Conservation (phyloP, 1,284 basidiomycete species). For the Mrakiaceae sp. region DNA sequence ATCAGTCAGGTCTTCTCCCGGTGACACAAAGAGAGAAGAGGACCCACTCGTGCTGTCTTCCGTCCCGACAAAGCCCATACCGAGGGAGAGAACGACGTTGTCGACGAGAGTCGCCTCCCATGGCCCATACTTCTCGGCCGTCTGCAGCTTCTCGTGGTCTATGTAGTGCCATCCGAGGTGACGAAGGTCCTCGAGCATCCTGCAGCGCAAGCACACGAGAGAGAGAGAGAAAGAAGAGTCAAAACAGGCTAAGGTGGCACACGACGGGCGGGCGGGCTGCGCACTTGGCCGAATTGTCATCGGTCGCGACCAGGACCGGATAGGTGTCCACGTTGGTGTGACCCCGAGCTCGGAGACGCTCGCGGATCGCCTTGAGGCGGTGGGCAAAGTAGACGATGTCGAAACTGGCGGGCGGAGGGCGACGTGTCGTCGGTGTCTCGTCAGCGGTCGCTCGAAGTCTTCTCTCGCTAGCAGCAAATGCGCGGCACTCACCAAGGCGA, state of each 20-base stretch:
- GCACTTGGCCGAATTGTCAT: conserved; percentile 7
- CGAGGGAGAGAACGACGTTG: conserved; percentile 2
- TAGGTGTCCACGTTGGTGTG: not conserved
- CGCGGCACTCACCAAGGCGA: too few relatives aligned
- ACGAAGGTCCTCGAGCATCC: too few relatives aligned
- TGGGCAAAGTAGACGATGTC: not conserved
- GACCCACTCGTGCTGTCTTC: conserved; percentile 1
- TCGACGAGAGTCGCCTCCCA: conserved; percentile 7
- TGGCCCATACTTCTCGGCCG: conserved; percentile 1
- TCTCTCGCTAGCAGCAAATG: too few relatives aligned
- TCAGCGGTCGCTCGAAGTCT: too few relatives aligned
- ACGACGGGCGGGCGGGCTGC: too few relatives aligned
- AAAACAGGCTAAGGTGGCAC: too few relatives aligned
- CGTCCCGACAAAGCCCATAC: conserved; percentile 5
- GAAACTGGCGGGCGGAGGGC: too few relatives aligned
- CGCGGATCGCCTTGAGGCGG: not conserved
- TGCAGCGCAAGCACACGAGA: too few relatives aligned
- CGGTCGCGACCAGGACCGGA: not conserved
- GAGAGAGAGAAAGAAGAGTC: too few relatives aligned
- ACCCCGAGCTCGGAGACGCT: not conserved
- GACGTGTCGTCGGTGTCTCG: too few relatives aligned
- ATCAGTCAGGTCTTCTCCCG: too few relatives aligned
- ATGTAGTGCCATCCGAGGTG: not conserved
- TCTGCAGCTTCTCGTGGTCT: conserved; percentile 4
- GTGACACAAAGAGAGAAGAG: too few relatives aligned